Base-by-base conservation (phyloP, 2,329 filamentous ascomycete species). In the Aspergillus jensenii region DNA sequence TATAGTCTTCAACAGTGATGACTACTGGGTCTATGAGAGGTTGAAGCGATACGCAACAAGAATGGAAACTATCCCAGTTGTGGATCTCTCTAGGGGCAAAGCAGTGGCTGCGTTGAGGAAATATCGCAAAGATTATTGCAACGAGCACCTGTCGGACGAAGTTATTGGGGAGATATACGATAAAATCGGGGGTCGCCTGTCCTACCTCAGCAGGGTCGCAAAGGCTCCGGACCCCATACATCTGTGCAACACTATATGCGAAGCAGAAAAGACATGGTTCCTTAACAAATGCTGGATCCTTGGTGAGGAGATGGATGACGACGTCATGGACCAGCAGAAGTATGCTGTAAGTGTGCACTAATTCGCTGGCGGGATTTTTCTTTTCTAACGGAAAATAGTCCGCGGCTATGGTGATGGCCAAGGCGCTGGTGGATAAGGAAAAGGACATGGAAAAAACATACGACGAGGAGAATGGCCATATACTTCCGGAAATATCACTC, bases 251-350 rank as follows among this genome's bases (percentile, higher is more conserved):
- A 75, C 82, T 19, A 91, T 93, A 63, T 88, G 84, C 67, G 78
- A 84, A 37, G 83, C 82, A 40, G 90, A 93, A 69, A 90, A 90
- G 71, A 88, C 86, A 0, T 93, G 90, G 90, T 88, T 92, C 65
- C 75, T 92, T 19, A 92, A 91, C 74, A 87, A 89, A 70, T 91
- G 89, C 71, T 89, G 89, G 79, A 90, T 92, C 54, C 80, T 93
- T 1, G 90, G 90, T 17, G 80, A 78, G 60, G 87, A 88, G 62
- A 92, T 89, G 88, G 95, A 98, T 66, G 95, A 98, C 75, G 95
- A 99, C 71, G 95, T 97, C 65, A 98, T 98, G 88, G 91, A 97
- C 70, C 90, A 97, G 74, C 92, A 98, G 72, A 97, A 98, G 74
- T 97, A 91, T 81, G 91, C 93, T 46, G 89, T 91, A 80, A 77